Conservation (phyloP, 1,284 basidiomycete species). For the Ceratorhiza oryzae-sativae region DNA sequence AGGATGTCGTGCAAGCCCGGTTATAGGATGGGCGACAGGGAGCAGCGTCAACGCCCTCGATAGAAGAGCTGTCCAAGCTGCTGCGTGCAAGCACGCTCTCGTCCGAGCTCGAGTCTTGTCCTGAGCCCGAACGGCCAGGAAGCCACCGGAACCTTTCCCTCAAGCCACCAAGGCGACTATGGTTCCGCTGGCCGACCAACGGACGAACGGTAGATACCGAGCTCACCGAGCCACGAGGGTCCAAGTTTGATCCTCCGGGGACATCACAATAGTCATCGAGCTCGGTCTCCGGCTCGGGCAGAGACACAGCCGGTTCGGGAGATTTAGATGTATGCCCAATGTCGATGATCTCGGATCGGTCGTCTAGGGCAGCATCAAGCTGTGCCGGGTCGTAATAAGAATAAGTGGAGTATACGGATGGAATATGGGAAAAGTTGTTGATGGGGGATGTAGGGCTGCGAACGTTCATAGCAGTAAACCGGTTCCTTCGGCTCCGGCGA, state of each 20-base stretch:
- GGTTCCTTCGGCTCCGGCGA: conserved; percentile 26
- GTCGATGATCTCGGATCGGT: not conserved
- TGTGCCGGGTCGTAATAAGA: conserved; percentile 31
- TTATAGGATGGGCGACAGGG: not conserved
- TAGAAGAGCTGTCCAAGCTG: conserved; percentile 11
- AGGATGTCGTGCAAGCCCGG: not conserved
- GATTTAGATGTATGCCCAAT: not conserved
- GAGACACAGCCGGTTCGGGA: not conserved
- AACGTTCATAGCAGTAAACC: not conserved
- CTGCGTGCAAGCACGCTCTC: conserved; percentile 12
- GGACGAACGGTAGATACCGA: conserved; percentile 32
- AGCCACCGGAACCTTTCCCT: conserved; percentile 32
- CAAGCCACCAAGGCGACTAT: conserved; percentile 25
- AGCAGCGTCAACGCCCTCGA: not conserved
- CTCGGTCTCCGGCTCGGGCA: not conserved
- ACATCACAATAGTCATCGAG: conserved; percentile 15
- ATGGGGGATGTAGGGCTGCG: conserved; percentile 1
- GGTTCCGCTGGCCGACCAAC: not conserved
- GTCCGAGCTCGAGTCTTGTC: conserved; percentile 27
- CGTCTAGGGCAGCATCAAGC: conserved; percentile 8
- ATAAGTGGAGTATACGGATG: conserved; percentile 30
- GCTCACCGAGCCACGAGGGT: conserved; percentile 35
- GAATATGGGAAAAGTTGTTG: not conserved
- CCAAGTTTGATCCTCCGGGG: conserved; percentile 15
- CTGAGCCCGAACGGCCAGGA: conserved; percentile 1